Conservation (phyloP, 805 yeast genomes). For the Ogataea polymorpha region DNA sequence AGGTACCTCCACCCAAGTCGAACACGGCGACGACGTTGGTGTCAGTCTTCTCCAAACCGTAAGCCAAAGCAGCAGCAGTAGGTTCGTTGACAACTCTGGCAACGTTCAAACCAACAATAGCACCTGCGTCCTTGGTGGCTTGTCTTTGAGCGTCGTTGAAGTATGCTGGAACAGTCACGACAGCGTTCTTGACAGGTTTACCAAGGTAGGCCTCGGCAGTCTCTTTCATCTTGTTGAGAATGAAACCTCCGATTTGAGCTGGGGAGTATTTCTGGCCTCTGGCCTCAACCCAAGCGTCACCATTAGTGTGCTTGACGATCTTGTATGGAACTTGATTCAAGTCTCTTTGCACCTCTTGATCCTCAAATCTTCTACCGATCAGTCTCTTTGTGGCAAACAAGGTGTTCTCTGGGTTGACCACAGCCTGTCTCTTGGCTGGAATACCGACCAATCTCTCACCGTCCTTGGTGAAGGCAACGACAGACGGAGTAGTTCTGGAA, state of each 20-base stretch:
- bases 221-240: conserved; percentile 96
- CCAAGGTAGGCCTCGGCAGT: conserved; percentile 92
- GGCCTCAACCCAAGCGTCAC: conserved; percentile 67
- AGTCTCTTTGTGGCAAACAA: conserved; percentile 79
- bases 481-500: conserved; percentile 74
- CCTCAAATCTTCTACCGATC: conserved; percentile 70
- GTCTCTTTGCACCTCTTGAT: conserved; percentile 69
- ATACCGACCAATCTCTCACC: conserved; percentile 56
- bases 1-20: conserved; percentile 98
- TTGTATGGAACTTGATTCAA: conserved; percentile 58
- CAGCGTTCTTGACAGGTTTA: conserved; percentile 84
- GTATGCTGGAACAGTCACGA: conserved; percentile 87
- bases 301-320: conserved; percentile 56
- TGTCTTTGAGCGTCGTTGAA: conserved; percentile 91
- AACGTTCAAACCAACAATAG: conserved; percentile 90
- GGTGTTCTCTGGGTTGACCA: conserved; percentile 72
- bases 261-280: conserved; percentile 54
- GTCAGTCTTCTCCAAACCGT: conserved; percentile 81
- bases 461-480: conserved; percentile 60
- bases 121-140: conserved; percentile 97
- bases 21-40: conserved; percentile 76
- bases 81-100: conserved; percentile 89
- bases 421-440: conserved; percentile 75
- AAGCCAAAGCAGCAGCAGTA: conserved; percentile 91
- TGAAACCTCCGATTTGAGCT: conserved; percentile 65